These are phyloP conservation scores for Termitomyces eurrhizus DNA, from an alignment of 768 basidiomycete species.

Conservation along the genomic window DNA sequence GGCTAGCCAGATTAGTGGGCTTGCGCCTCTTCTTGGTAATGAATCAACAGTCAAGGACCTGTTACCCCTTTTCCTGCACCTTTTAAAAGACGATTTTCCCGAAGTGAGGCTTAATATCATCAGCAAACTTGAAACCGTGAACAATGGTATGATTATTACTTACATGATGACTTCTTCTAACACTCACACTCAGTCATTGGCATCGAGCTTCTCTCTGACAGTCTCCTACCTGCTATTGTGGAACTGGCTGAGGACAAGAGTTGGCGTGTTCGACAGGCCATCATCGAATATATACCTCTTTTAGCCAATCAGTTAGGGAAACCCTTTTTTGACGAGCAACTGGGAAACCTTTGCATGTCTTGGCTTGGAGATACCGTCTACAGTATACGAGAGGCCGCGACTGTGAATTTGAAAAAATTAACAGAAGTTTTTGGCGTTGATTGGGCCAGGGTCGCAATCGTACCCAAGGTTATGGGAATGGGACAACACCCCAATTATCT, in stretches of 20 bases:
- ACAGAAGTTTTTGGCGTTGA: slow-evolving; percentile 99
- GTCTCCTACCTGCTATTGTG: slow-evolving; percentile 94
- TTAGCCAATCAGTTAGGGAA: slow-evolving; percentile 97
- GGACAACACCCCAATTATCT: slow-evolving; percentile 95
- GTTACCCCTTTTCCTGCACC: slow-evolving; percentile 92
- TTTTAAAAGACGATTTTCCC: slow-evolving; percentile 98
- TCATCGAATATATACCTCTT: slow-evolving; percentile 99
- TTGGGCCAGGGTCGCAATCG: slow-evolving; percentile 91
- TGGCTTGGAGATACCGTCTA: slow-evolving; percentile 99
- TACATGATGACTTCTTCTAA: slow-evolving; percentile 11
- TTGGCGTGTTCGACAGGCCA: slow-evolving; percentile 98
- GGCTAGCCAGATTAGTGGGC: slow-evolving; percentile 92
- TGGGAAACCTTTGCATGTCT: slow-evolving; percentile 96
- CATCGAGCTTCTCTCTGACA: slow-evolving; percentile 90
- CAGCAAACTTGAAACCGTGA: slow-evolving; percentile 96
- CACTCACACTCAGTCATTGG: slow-evolving; percentile 76
- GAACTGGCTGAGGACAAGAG: slow-evolving; percentile 99
- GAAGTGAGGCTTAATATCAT: slow-evolving; percentile 98
- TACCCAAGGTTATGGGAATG: slow-evolving; percentile 97
- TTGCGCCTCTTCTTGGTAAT: slow-evolving; percentile 90
- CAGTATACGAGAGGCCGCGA: slow-evolving; percentile 98
- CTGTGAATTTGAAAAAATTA: slow-evolving; percentile 92
- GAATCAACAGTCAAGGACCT: slow-evolving; percentile 95
- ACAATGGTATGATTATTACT: slow-evolving; percentile 62
- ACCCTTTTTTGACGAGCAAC: slow-evolving; percentile 95